Base-by-base conservation (phyloP, 148 eudicot genomes). In the Rhododendron vialii region DNA sequence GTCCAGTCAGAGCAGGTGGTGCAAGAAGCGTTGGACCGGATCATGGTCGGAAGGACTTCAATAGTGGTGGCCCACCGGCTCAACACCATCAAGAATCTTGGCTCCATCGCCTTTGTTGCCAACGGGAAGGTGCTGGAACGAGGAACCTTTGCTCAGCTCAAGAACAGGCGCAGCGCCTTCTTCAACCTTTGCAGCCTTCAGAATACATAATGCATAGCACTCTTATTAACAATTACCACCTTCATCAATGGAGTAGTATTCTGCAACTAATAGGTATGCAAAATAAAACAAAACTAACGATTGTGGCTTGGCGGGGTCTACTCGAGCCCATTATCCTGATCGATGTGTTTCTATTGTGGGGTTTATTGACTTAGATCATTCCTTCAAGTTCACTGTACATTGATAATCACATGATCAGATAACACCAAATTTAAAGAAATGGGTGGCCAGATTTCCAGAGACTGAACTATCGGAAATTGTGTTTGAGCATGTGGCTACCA, bases 21-120 rank as follows among this genome's bases (percentile, higher is more conserved):
- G 87, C 99, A 95, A 81, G 93, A 96, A 71, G 99, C 99, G 0
- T 83, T 96, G 84, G 94, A 94, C 82, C 85, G 93, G 26, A 88
- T 95, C 87, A 95, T 95, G 98, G 91, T 94, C 5, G 94, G 95
- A 17, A 90, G 98, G 84, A 96, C 98, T 12, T 95, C 98, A 2
- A 30, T 96, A 1, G 98, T 96, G 51, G 96, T 96, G 50, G 98
- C 99, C 6, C 99, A 96, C 83, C 86, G 97, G 18, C 93, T 96
- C 51, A 96, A 94, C 90, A 95, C 98, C 20, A 91, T 96, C 86
- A 93, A 93, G 88, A 93, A 89, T 48, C 90, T 96, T 10, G 94
- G 93, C 90, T 85, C 90, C 1, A 92, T 96, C 4, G 94, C 97
- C 80, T 89, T 92, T 28, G 87, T 96, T 22, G 90, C 93, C 28